Percentiles rank a stretch among this genome's conserved stretches.
Conservation (phyloP, 371 early-diverging fungal genomes). For the Sporodiniella umbellata region DNA sequence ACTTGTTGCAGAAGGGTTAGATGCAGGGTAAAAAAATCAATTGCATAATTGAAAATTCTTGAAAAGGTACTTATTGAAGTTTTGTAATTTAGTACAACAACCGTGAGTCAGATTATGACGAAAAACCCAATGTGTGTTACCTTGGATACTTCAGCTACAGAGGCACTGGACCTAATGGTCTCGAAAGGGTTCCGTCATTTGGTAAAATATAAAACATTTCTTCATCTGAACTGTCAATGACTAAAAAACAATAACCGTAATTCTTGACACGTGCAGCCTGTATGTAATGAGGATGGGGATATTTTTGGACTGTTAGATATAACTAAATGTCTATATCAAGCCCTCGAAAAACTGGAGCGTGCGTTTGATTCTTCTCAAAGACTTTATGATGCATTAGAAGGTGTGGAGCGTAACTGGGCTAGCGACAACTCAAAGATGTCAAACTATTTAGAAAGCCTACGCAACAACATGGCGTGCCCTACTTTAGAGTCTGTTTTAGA, state of each 20-base stretch:
- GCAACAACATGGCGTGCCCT: slow-evolving; percentile 85
- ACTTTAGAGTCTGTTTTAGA: slow-evolving; percentile 79
- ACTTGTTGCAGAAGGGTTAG: slow-evolving; percentile 43
- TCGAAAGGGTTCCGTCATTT: slow-evolving; percentile 91
- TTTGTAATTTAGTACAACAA: slow-evolving; percentile 46
- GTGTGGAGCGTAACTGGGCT: slow-evolving; percentile 75
- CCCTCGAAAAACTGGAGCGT: slow-evolving; percentile 87
- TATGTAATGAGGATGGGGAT: slow-evolving; percentile 76
- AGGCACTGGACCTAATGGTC: slow-evolving; percentile 94
- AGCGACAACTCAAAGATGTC: slow-evolving; percentile 36
- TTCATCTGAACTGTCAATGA: too few species aligned
- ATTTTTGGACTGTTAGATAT: slow-evolving; percentile 93
- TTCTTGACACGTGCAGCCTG: slow-evolving; percentile 29
- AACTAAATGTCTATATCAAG: slow-evolving; percentile 91
- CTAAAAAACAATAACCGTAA: too few species aligned
- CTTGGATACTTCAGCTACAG: slow-evolving; percentile 77
- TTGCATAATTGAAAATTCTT: background rate
- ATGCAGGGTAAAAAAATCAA: slow-evolving; percentile 29
- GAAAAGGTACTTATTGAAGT: background rate
- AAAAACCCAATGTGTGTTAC: slow-evolving; percentile 84
- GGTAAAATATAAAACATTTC: slow-evolving; percentile 35
- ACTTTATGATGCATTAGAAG: slow-evolving; percentile 84
- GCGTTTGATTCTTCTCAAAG: slow-evolving; percentile 80
- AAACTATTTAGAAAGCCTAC: slow-evolving; percentile 69
- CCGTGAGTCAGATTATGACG: slow-evolving; percentile 90